A percentile compares a stretch with the other conserved stretches of the same genome.
Evolutionary conservation across 2,329 filamentous ascomycete species (phyloP).

Genomic region (Colletotrichum higginsianum): DNA sequence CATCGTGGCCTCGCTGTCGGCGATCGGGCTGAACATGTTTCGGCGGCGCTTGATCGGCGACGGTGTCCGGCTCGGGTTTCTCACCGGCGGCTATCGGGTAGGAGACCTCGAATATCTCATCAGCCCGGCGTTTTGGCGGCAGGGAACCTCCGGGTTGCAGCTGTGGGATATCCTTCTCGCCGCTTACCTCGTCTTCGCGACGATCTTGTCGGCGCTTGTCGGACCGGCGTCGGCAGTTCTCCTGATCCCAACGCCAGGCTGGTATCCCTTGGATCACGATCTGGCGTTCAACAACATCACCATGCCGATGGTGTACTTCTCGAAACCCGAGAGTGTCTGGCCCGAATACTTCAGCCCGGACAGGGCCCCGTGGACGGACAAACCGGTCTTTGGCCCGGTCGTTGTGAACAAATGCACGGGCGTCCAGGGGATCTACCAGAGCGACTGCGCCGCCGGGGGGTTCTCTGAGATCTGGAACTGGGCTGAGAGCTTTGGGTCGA

Average conservation of each 20-base stretch:
- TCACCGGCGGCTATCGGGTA: slow-evolving; percentile 35
- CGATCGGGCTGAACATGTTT: slow-evolving; percentile 27
- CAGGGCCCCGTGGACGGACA: neutral
- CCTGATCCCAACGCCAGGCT: slow-evolving; percentile 30
- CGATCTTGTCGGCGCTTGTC: slow-evolving; percentile 31
- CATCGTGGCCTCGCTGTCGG: slow-evolving; percentile 29
- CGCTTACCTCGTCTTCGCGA: slow-evolving; percentile 18
- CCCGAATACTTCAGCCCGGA: neutral
- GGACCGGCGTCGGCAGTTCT: slow-evolving; percentile 38
- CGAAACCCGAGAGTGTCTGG: neutral
- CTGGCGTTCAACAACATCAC: neutral
- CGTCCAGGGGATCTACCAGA: neutral
- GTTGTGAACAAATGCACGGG: slow-evolving; percentile 3
- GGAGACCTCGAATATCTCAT: slow-evolving; percentile 35
- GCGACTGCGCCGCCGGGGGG: slow-evolving; percentile 5
- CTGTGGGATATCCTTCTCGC: slow-evolving; percentile 18
- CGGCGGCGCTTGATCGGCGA: slow-evolving; percentile 17
- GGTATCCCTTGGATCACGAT: slow-evolving; percentile 1
- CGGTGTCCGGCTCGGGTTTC: slow-evolving; percentile 31
- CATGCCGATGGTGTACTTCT: neutral
- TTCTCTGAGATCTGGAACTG: slow-evolving; percentile 12
- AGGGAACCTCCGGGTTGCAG: neutral
- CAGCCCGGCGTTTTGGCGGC: slow-evolving; percentile 14
- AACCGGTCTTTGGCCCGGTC: neutral
- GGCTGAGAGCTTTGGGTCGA: neutral